Evolutionary conservation across 2,329 filamentous ascomycete species (phyloP), one percentile per base, ranked within the genome.

Genomic region (Chaetomium olivaceum): DNA sequence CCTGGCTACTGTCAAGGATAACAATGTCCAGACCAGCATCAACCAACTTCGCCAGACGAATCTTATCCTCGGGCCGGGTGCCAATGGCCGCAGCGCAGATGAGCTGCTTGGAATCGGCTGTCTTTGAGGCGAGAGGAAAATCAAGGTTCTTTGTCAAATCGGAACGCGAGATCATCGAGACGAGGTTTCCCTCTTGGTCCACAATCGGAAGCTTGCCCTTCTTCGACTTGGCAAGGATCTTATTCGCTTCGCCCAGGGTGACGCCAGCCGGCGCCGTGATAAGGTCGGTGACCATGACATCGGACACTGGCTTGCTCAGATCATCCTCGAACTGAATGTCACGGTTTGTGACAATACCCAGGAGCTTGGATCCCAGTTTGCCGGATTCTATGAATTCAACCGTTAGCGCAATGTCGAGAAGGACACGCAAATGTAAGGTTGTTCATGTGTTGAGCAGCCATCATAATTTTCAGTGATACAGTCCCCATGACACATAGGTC

Each of bases 71-170:
- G 58, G 93, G 92, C 36, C 95, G 89, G 54, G 95, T 99, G 71
- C 96, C 96, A 76, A 99, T 96, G 69, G 95, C 92, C 70, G 95
- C 95, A 71, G 93, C 93, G 76, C 92, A 92, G 75, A 99, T 92
- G 54, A 99, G 88, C 85, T 99, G 96, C 85, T 99, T 99, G 72
- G 94, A 98, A 75, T 96, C 89, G 65, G 93, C 92, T 48, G 97
- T 88, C 85, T 99, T 99, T 62, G 95, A 98, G 57, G 95, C 93
- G 68, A 97, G 86, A 43, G 95, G 95, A 81, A 96, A 99, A 82
- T 98, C 89, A 69, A 97, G 87, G 83, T 99, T 99, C 87, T 99
- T 99, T 84, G 93, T 97, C 81, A 99, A 82, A 81, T 99, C 95
- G 74, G 93, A 97, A 74, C 95, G 89, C 69, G 91, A 93, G 77